Evolutionary conservation across 23 red algal species (phyloP).

Genomic region (Gracilaria caudata): DNA sequence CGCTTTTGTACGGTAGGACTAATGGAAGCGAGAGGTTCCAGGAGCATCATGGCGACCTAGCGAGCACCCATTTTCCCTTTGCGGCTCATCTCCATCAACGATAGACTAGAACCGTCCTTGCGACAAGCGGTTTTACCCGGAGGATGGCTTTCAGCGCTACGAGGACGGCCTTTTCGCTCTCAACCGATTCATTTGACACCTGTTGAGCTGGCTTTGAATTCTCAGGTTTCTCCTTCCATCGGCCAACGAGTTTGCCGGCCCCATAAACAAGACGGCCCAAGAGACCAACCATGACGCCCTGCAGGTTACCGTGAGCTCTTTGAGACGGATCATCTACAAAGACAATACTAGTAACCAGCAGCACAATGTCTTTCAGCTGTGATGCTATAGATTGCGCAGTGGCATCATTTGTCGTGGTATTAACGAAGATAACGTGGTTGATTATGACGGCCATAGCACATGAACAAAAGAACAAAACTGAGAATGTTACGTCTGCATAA

Average conservation of each 20-base stretch:
- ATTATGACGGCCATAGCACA: conserved; percentile 78
- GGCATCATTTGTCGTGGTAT: conserved; percentile 92
- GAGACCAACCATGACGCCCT: conserved; percentile 59
- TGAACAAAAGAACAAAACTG: conserved; percentile 58
- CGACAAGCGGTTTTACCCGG: background rate
- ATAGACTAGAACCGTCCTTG: background rate
- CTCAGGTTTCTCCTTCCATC: conserved; percentile 9
- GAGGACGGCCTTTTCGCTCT: background rate
- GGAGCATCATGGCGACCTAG: background rate
- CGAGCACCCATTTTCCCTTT: background rate
- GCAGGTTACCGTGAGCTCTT: conserved; percentile 40
- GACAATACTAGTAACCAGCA: conserved; percentile 49
- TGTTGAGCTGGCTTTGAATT: background rate
- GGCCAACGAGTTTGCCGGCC: conserved; percentile 18
- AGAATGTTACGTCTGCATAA: conserved; percentile 40
- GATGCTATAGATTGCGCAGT: conserved; percentile 86
- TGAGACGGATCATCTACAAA: conserved; percentile 67
- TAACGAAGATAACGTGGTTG: conserved; percentile 89
- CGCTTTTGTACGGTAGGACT: background rate
- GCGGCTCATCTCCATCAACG: background rate
- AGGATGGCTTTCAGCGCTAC: background rate
- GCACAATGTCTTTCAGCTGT: conserved; percentile 85
- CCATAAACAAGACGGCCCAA: conserved; percentile 61
- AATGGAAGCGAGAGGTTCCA: background rate
- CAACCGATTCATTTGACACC: background rate